A percentile compares a stretch with the other conserved stretches of the same genome.
Evolutionary conservation across 495 filamentous ascomycete genomes (phyloP).

Genomic region (Aspergillus biplanus): DNA sequence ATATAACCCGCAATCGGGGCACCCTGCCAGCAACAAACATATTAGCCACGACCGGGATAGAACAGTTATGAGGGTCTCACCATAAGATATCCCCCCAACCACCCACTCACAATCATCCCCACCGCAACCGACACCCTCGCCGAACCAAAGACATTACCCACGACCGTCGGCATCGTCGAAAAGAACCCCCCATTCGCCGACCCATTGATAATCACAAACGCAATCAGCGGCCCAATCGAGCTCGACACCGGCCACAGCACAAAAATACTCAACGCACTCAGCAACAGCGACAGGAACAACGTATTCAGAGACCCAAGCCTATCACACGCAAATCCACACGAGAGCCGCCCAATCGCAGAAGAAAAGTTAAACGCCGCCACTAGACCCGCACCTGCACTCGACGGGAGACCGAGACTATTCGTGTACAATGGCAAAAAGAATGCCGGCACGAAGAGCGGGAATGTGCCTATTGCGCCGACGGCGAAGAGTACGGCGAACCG

Average conservation of each 20-base stretch:
- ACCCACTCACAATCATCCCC: constrained; percentile 64
- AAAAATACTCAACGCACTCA: constrained; percentile 58
- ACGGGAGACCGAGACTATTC: constrained; percentile 47
- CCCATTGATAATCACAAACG: constrained; percentile 59
- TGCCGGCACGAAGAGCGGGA: constrained; percentile 62
- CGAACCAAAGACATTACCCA: constrained; percentile 60
- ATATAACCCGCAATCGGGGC: constrained; percentile 63
- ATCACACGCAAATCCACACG: constrained; percentile 51
- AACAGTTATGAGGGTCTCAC: no score
- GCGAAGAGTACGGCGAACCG: constrained; percentile 57
- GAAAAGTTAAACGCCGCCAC: constrained; percentile 61
- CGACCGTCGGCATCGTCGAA: constrained; percentile 62
- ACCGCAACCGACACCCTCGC: constrained; percentile 58
- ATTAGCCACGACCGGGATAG: no score
- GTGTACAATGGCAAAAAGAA: constrained; percentile 61
- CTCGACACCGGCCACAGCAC: constrained; percentile 60
- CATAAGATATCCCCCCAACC: constrained; percentile 62
- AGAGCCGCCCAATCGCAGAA: constrained; percentile 54
- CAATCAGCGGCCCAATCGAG: constrained; percentile 52
- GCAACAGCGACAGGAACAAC: constrained; percentile 46
- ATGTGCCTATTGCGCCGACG: constrained; percentile 60
- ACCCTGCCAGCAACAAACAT: constrained; percentile 36
- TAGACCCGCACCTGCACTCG: constrained; percentile 54
- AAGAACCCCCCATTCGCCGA: constrained; percentile 62
- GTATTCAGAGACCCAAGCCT: constrained; percentile 56